Base-by-base conservation (phyloP, 305 asterid genomes). In the Euphrasia arctica region DNA sequence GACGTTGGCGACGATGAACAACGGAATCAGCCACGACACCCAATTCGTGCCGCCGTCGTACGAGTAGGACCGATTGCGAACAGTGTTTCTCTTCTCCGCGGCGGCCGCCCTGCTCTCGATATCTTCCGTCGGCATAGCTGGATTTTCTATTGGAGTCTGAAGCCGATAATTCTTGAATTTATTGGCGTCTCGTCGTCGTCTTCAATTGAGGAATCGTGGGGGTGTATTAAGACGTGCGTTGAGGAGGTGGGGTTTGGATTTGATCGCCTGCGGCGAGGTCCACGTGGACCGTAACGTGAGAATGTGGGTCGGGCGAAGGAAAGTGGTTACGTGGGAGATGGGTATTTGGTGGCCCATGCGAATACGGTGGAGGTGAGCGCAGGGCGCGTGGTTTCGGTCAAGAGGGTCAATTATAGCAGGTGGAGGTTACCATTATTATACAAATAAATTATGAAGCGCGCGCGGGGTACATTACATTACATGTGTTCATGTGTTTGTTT, bases 21-120 rank as follows among this genome's bases (percentile, higher is more conserved):
- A 43, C 4, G 96, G 96, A 70, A 89, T 81, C 67, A 91, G 50
- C 98, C 97, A 89, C n/a, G 95, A 87, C 5, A 62, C 65, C 98
- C 98, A 89, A 4, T 51, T 74, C 6, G 80, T 74, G 5, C 83
- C 87, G 32, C 77, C 70, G 11, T 74, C 82, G 18, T 69, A 9
- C 51, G 70, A 70, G 12, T 74, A 28, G 1, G 78, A 60, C 32
- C 43, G 78, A 12, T 18, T 18, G 22, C 39, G 77, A 47, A 0
- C 54, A 18, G 63, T 59, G 8, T 63, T 70, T 47, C 10, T 74
- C 61, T 82, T 81, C 68, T 11, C 78, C 34, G 34, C 34, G 34
- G 34, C 34, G 31, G 64, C 22, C 22, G 22, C 80, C 55, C 83
- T 77, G 70, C 71, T 80, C 63, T 91, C 98, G 45, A 83, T 18